Evolutionary conservation across 2,329 filamentous ascomycete species (phyloP), one percentile per base, ranked within the genome.

Genomic region (Curvularia lunata): DNA sequence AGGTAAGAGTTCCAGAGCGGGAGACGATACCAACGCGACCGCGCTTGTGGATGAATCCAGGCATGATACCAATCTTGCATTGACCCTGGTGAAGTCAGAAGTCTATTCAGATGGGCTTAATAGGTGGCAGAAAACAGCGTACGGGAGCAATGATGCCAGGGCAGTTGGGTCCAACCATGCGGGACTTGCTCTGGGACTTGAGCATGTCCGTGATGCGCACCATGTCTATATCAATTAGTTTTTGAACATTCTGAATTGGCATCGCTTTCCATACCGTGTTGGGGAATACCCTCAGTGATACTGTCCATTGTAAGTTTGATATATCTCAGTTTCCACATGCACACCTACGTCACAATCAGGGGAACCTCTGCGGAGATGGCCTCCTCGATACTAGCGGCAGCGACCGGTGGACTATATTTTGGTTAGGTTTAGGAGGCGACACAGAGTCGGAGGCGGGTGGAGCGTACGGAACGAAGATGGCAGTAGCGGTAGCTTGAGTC

Each of bases 1-100:
- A 99, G 76, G 95, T 99, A 65, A 99, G 88, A 70, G 95, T 99
- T 75, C 95, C 95, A 76, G 95, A 98, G 74, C 95, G 91, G 72
- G 93, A 97, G 81, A 99, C 95, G 80, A 99, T 98, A 77, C 95
- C 95, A 77, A 99, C 93, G 79, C 95, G 93, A 73, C 95, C 95
- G 81, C 93, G 92, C 88, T 98, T 98, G 88, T 99, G 95, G 84
- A 99, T 98, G 86, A 98, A 97, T 74, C 95, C 95, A 66, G 95
- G 92, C 95, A 99, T 98, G 84, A 99, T 99, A 78, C 95, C 95
- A 77, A 99, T 98, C 85, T 99, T 99, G 88, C 95, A 99, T 87
- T 96, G 94, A 73, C 94, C 95, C 82, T 88, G 21, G 3, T 52
- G n/a, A 34, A 30, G 12, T 73, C 60, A 74, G 67, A 19, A 13